These are phyloP conservation scores for Acanthochlamys bracteata DNA, from an alignment of 106 monocot genomes.

Conservation along the genomic window DNA sequence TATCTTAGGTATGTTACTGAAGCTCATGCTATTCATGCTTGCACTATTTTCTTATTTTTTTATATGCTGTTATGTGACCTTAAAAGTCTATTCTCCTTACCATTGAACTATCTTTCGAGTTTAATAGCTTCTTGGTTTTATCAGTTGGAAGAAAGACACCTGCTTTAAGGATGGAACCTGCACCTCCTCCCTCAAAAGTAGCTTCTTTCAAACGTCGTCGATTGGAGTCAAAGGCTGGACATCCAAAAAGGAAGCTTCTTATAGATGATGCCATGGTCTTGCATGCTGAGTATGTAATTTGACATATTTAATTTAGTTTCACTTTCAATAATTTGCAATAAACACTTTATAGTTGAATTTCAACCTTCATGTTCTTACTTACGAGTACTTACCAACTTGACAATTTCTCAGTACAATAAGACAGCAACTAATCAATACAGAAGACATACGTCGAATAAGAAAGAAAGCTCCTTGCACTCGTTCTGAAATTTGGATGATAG, in stretches of 20 bases:
- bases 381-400: too few relatives aligned
- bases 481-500: slow-evolving; percentile 87
- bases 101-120: too few relatives aligned
- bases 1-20: slow-evolving; percentile 66
- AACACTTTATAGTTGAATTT: too few relatives aligned
- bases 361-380: too few relatives aligned
- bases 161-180: slow-evolving; percentile 35
- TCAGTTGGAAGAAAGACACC: slow-evolving; percentile 67
- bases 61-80: neutral
- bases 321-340: neutral
- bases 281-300: slow-evolving; percentile 84
- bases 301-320: neutral
- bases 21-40: too few relatives aligned
- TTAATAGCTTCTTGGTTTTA: slow-evolving; percentile 2
- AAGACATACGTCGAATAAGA: slow-evolving; percentile 84
- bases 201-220: slow-evolving; percentile 59
- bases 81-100: neutral
- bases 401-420: slow-evolving; percentile 57
- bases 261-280: slow-evolving; percentile 91
- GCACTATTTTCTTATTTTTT: neutral
- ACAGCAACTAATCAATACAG: slow-evolving; percentile 85
- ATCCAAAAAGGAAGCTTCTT: slow-evolving; percentile 67
- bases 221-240: slow-evolving; percentile 24
- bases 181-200: slow-evolving; percentile 31
- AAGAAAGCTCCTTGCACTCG: slow-evolving; percentile 94